phyloP scores from a whole-genome alignment of 2,329 filamentous ascomycete genomes.

The Monilinia laxa region DNA sequence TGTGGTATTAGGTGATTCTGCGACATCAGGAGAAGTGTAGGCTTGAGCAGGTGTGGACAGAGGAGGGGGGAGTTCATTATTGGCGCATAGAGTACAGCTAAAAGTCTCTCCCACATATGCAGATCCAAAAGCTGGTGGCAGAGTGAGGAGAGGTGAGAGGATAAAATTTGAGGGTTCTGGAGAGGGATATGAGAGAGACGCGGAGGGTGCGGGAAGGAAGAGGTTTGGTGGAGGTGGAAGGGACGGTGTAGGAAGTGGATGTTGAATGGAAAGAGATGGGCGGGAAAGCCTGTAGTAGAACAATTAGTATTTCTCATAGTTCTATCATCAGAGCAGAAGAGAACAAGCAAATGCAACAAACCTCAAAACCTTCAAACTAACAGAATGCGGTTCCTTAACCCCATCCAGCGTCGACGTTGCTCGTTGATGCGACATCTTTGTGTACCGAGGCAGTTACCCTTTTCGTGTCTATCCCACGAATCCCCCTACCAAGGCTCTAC shows the following conservation, averaged over 20 bases:
- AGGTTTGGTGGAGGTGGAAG: slow-evolving; percentile 41
- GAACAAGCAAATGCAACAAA: slow-evolving; percentile 40
- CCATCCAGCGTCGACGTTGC: slow-evolving; percentile 35
- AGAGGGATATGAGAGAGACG: slow-evolving; percentile 72
- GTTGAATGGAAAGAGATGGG: slow-evolving; percentile 71
- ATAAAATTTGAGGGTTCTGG: slow-evolving; percentile 45
- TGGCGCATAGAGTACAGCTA: slow-evolving; percentile 91
- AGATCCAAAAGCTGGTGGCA: slow-evolving; percentile 88
- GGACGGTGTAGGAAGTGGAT: slow-evolving; percentile 45
- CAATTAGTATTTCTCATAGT: background rate
- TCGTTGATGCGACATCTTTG: slow-evolving; percentile 40
- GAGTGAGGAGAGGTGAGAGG: slow-evolving; percentile 67
- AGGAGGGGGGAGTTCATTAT: slow-evolving; percentile 67
- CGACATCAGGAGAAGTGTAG: background rate
- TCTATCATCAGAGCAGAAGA: no score
- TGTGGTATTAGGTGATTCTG: slow-evolving; percentile 40
- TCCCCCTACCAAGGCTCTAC: no score
- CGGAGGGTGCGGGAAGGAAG: slow-evolving; percentile 44
- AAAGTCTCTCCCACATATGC: slow-evolving; percentile 96
- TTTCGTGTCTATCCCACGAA: background rate
- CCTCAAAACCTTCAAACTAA: slow-evolving; percentile 76
- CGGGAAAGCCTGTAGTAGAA: slow-evolving; percentile 66
- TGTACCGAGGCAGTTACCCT: background rate
- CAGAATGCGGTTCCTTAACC: slow-evolving; percentile 72
- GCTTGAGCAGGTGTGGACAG: background rate